Evolutionary conservation across 176 grass and related monocot species (phyloP).

Genomic region (Miscanthus lutarioriparius): DNA sequence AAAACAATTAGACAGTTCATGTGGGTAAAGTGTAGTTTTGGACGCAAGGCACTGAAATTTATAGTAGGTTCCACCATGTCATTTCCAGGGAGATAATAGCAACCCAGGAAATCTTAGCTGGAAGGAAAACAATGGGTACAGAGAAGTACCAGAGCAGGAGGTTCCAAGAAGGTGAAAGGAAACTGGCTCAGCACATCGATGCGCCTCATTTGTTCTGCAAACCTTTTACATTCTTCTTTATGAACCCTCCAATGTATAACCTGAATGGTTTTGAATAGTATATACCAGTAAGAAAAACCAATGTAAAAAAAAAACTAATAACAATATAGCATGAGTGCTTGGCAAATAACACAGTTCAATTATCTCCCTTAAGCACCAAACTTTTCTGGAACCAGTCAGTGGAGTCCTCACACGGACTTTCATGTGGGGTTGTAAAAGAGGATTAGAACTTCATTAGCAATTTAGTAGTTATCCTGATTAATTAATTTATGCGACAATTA

Average conservation of each 20-base stretch:
- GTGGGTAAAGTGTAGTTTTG: neutral
- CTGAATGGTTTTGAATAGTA: conserved; percentile 40
- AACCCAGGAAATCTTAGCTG: neutral
- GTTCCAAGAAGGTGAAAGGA: conserved; percentile 76
- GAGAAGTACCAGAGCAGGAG: conserved; percentile 36
- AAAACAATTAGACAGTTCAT: neutral
- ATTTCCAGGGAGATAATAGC: conserved; percentile 13
- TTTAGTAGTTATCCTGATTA: neutral
- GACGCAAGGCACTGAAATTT: neutral
- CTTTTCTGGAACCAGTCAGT: neutral
- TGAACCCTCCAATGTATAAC: conserved; percentile 73
- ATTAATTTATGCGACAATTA: neutral
- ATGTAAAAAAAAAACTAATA: conserved; percentile 9
- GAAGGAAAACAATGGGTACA: neutral
- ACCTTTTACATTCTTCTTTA: conserved; percentile 85
- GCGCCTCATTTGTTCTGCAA: conserved; percentile 71
- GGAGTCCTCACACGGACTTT: neutral
- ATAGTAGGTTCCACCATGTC: neutral
- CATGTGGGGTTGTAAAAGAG: neutral
- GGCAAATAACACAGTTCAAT: neutral
- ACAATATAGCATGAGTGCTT: neutral
- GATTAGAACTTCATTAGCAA: neutral
- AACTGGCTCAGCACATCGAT: conserved; percentile 58
- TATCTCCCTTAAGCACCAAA: neutral
- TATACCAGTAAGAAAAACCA: neutral